Evolutionary conservation across 2,329 filamentous ascomycete genomes (phyloP).

Genomic region (Alternaria sp.): DNA sequence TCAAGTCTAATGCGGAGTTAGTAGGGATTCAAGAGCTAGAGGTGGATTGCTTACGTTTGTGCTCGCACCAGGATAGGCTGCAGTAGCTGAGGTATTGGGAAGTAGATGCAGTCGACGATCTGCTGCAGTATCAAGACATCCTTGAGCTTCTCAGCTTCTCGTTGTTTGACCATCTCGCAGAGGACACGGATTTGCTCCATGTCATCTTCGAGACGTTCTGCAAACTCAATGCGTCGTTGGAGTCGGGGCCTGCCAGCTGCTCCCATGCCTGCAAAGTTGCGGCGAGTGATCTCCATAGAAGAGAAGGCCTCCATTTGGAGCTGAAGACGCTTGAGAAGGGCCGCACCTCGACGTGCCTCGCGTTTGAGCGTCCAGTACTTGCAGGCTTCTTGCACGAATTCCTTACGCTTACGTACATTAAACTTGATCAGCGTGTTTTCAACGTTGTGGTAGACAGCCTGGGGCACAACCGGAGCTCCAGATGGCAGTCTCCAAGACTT

Average conservation of each 20-base stretch:
- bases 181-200: slow-evolving; percentile 77
- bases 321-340: slow-evolving; percentile 89
- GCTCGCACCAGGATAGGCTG: slow-evolving; percentile 81
- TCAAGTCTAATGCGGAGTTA: slow-evolving; percentile 44
- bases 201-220: slow-evolving; percentile 74
- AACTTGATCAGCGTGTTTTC: slow-evolving; percentile 84
- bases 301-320: slow-evolving; percentile 96
- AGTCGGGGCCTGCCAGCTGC: slow-evolving; percentile 79
- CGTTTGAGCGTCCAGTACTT: slow-evolving; percentile 98
- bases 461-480: slow-evolving; percentile 91
- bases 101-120: slow-evolving; percentile 89
- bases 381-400: slow-evolving; percentile 90
- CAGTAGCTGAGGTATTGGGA: slow-evolving; percentile 80
- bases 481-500: slow-evolving; percentile 93
- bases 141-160: slow-evolving; percentile 79
- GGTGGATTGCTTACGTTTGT: slow-evolving; percentile 70
- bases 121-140: slow-evolving; percentile 76
- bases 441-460: slow-evolving; percentile 84
- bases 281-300: slow-evolving; percentile 93
- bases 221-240: slow-evolving; percentile 85
- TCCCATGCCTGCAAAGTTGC: slow-evolving; percentile 96
- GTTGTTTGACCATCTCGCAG: slow-evolving; percentile 72
- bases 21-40: background rate
- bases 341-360: slow-evolving; percentile 88
- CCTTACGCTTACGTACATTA: slow-evolving; percentile 82